phyloP scores from a whole-genome alignment of 495 filamentous ascomycete genomes.

The Podospora pseudoanserina region DNA sequence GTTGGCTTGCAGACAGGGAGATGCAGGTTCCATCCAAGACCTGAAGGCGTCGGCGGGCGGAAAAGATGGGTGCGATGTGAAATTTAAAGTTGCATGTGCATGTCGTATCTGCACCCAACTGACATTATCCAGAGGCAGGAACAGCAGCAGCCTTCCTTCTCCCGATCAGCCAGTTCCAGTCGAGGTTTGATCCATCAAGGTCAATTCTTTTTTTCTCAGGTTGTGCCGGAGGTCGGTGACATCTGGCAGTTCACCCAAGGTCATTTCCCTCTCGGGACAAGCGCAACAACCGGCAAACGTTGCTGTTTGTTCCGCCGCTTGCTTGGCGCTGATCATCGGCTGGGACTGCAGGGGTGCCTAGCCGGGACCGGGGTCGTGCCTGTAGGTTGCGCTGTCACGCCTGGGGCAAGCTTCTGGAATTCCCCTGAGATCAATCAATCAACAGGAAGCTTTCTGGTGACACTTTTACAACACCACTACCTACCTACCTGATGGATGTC shows the following conservation, averaged over 20 bases:
- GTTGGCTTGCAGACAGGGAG: conserved; percentile 2
- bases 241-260: not conserved
- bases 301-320: conserved; percentile 24
- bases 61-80: not conserved
- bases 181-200: too few relatives aligned
- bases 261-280: conserved; percentile 14
- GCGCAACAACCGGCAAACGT: conserved; percentile 9
- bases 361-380: not conserved
- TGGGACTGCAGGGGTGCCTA: conserved; percentile 18
- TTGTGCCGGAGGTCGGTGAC: not conserved
- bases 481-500: too few relatives aligned
- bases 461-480: not conserved
- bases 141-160: not conserved
- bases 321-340: conserved; percentile 33
- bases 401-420: not conserved
- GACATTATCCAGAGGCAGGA: not conserved
- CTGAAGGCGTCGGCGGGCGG: not conserved
- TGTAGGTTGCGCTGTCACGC: not conserved
- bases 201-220: not conserved
- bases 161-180: not conserved
- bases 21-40: not conserved
- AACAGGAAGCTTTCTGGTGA: not conserved
- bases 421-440: not conserved
- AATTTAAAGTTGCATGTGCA: conserved; percentile 8
- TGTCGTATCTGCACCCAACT: conserved; percentile 5